These are phyloP conservation scores for Trichoderma sp. DNA, from an alignment of 2,329 filamentous ascomycete species.

Conservation along the genomic window DNA sequence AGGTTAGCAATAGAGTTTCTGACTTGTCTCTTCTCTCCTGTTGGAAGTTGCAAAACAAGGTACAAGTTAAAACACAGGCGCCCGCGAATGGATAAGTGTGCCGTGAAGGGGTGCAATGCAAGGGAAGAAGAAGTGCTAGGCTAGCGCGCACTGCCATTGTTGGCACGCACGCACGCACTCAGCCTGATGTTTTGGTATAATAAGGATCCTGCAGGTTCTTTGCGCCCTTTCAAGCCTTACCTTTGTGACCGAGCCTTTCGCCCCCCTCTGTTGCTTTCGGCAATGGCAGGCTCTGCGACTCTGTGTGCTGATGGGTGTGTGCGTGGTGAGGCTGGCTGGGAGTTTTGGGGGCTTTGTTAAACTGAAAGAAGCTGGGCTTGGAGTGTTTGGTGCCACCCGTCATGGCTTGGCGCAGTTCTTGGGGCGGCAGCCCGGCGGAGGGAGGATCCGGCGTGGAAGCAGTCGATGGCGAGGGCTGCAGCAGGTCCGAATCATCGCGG, in stretches of 20 bases:
- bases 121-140: not conserved
- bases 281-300: constrained; percentile 45
- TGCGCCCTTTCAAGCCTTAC: constrained; percentile 38
- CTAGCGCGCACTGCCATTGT: constrained; percentile 18
- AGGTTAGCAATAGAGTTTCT: constrained; percentile 25
- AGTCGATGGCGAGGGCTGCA: constrained; percentile 34
- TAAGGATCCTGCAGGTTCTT: constrained; percentile 41
- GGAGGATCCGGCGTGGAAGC: constrained; percentile 36
- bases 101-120: not conserved
- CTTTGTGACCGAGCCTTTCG: constrained; percentile 38
- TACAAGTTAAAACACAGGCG: not conserved
- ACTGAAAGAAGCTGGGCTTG: constrained; percentile 57
- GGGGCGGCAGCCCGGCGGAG: constrained; percentile 33
- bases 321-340: constrained; percentile 41
- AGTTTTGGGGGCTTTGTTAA: constrained; percentile 52
- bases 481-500: constrained; percentile 32
- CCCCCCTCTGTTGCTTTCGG: constrained; percentile 44
- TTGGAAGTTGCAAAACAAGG: not conserved
- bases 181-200: not conserved
- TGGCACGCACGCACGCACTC: constrained; percentile 5
- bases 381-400: constrained; percentile 49
- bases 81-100: not conserved
- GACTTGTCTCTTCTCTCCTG: no score
- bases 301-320: constrained; percentile 40
- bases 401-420: constrained; percentile 35